Evolutionary conservation across 768 basidiomycete genomes (phyloP), one percentile per base, ranked within the genome.

Genomic region (Crassisporium funariophilum): DNA sequence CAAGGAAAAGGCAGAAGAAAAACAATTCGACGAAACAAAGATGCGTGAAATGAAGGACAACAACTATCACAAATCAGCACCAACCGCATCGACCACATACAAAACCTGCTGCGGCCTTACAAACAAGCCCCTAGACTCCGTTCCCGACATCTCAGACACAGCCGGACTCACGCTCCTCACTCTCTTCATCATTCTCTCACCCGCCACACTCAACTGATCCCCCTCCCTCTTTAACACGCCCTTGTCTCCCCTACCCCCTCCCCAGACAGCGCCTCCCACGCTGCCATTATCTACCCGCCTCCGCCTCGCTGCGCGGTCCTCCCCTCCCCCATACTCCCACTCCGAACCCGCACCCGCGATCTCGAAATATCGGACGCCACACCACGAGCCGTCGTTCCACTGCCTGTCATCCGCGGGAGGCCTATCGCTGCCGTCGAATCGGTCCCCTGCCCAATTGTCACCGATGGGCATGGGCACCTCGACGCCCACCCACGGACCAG

Each of bases 401-500:
- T 79, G 81, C n/a, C 86, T 72, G n/a, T 78, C 83, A 21, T 82
- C 77, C 19, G 59, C 60, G n/a, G 54, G 55, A 12, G 46, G 55
- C 13, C 50, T 56, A 16, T 45, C 33, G 6, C 29, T 33, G 2
- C 50, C 42, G 19, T 39, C 37, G 27, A 41, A 9, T 15, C 25
- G 16, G 23, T 33, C 20, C 34, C 42, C 33, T 46, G 35, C 49
- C 40, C 56, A 53, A n/a, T 68, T 67, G 8, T 78, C 80, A 33
- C 73, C 75, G 17, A 62, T 43, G 5, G 64, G 66, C 45, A 91
- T 71, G 1, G 91, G 89, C 9, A 93, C 88, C 63, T 95, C 92
- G 12, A 95, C 88, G 11, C 92, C 92, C 5, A 94, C 88, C 92
- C 92, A 95, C 0, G 88, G 82, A 1, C 92, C 92, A 4, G 60